Percentiles rank a stretch among this genome's conserved stretches.
Conservation (phyloP, 768 basidiomycete genomes). For the Tulasnella sp. region DNA sequence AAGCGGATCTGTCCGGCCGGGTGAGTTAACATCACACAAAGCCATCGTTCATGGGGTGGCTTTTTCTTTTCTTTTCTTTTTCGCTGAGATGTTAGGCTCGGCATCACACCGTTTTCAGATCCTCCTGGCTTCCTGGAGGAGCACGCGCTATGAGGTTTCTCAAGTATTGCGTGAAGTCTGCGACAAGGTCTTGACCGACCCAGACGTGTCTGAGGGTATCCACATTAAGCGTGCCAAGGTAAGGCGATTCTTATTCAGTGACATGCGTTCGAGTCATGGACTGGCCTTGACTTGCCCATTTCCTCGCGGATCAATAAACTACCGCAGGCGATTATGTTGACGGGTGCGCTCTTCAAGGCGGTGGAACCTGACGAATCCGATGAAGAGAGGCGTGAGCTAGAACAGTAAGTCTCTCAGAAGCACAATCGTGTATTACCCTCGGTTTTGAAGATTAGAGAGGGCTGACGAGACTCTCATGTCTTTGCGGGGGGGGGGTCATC, state of each 20-base stretch:
- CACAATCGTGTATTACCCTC: too few relatives aligned
- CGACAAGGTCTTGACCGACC: constrained; percentile 77
- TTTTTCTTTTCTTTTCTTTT: too few relatives aligned
- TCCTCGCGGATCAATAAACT: not conserved
- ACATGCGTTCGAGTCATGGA: too few relatives aligned
- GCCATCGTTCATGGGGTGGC: too few relatives aligned
- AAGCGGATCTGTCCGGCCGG: constrained; percentile 89
- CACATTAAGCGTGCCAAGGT: constrained; percentile 81
- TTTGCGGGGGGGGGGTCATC: too few relatives aligned
- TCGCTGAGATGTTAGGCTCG: not conserved
- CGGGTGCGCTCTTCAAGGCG: constrained; percentile 82
- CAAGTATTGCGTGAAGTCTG: constrained; percentile 81
- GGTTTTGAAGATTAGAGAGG: too few relatives aligned
- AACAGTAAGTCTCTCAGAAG: constrained; percentile 61
- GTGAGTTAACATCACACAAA: constrained; percentile 36
- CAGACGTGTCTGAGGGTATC: constrained; percentile 54
- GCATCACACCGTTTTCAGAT: constrained; percentile 39
- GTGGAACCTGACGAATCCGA: constrained; percentile 82
- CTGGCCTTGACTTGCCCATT: too few relatives aligned
- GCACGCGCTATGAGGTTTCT: constrained; percentile 87
- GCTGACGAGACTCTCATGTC: too few relatives aligned
- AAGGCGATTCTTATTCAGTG: not conserved
- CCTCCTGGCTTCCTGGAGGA: constrained; percentile 94
- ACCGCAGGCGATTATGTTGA: constrained; percentile 69
- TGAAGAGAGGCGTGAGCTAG: constrained; percentile 90